Percentiles rank a stretch among this genome's conserved stretches.
Conservation (phyloP, 768 basidiomycete species). For the Daedalea quercina region DNA sequence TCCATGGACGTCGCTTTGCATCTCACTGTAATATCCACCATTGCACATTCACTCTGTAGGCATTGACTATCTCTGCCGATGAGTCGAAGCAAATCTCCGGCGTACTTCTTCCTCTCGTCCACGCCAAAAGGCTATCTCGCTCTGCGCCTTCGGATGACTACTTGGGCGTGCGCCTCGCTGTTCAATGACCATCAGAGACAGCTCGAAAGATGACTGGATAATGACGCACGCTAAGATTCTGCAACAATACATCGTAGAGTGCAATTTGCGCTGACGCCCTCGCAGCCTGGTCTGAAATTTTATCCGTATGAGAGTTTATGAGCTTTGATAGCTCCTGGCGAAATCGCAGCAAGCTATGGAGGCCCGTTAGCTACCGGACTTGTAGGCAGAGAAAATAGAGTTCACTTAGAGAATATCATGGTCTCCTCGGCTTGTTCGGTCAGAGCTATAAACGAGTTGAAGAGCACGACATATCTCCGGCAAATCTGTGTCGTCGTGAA, state of each 20-base stretch:
- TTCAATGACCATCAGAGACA: neutral
- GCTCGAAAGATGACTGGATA: neutral
- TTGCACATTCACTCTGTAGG: neutral
- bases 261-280: constrained; percentile 64
- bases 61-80: constrained; percentile 5
- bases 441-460: constrained; percentile 76
- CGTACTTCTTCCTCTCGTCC: constrained; percentile 77
- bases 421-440: constrained; percentile 85
- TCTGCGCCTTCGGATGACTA: constrained; percentile 80
- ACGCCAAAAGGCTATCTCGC: constrained; percentile 83
- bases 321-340: constrained; percentile 79
- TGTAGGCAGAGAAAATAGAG: neutral
- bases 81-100: constrained; percentile 24
- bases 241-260: constrained; percentile 72
- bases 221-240: constrained; percentile 63
- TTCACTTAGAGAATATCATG: constrained; percentile 94
- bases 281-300: constrained; percentile 51
- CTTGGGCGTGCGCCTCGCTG: constrained; percentile 64
- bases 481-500: constrained; percentile 43
- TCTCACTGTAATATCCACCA: neutral
- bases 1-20: neutral
- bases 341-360: constrained; percentile 67
- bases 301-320: constrained; percentile 64
- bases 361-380: too few relatives aligned
- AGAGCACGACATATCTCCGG: constrained; percentile 70